Conservation (phyloP, 352 stramenopile species). For the Phytopythium montanum region DNA sequence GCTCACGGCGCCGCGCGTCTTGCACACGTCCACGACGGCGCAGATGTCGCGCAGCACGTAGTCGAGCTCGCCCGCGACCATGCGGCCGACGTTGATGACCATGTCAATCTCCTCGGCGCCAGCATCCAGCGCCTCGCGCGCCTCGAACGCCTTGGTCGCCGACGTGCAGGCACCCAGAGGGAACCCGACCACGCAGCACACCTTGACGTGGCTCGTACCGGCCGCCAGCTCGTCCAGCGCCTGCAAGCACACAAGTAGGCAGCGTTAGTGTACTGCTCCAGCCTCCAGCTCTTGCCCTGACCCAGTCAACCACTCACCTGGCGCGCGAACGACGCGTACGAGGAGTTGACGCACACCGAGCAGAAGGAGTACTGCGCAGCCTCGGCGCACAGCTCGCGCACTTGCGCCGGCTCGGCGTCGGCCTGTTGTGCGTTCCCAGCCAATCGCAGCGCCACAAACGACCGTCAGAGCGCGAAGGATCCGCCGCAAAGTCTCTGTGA, state of each 20-base stretch:
- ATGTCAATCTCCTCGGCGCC: slow-evolving; percentile 88
- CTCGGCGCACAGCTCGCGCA: slow-evolving; percentile 66
- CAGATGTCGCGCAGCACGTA: slow-evolving; percentile 75
- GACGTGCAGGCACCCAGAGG: slow-evolving; percentile 59
- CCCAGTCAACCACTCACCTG: slow-evolving; percentile 23
- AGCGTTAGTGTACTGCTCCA: background rate
- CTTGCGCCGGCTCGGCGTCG: slow-evolving; percentile 57
- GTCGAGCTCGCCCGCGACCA: slow-evolving; percentile 62
- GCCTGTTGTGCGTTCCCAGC: slow-evolving; percentile 23
- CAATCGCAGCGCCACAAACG: slow-evolving; percentile 1
- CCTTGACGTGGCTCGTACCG: slow-evolving; percentile 52
- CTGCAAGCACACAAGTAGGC: slow-evolving; percentile 16
- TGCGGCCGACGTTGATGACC: slow-evolving; percentile 76
- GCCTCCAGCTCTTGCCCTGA: background rate
- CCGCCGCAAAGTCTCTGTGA: background rate
- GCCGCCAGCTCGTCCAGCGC: slow-evolving; percentile 36
- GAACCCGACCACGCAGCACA: slow-evolving; percentile 84
- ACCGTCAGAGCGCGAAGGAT: slow-evolving; percentile 4
- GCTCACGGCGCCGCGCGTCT: slow-evolving; percentile 42
- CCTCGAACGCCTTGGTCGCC: slow-evolving; percentile 71
- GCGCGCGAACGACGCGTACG: slow-evolving; percentile 57
- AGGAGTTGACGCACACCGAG: slow-evolving; percentile 82
- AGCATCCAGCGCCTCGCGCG: slow-evolving; percentile 52
- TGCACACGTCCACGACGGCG: slow-evolving; percentile 65
- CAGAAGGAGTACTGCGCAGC: slow-evolving; percentile 64